Percentiles rank a stretch among this genome's conserved stretches.
These are phyloP conservation scores for Peniophora sp. DNA, from an alignment of 1,284 basidiomycete genomes.

Conservation along the genomic window DNA sequence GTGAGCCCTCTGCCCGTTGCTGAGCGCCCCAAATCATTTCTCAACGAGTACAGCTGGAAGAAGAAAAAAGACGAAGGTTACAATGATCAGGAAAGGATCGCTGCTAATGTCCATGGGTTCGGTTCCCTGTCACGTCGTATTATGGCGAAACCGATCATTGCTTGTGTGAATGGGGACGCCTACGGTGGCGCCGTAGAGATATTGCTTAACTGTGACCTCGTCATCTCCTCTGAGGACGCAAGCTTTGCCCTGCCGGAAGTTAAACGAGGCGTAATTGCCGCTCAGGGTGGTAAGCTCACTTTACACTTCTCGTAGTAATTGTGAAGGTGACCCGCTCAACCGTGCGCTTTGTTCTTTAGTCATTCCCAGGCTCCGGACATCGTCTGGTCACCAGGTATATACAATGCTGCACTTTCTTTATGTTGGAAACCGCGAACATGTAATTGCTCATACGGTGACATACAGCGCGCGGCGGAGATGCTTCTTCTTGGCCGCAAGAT, in stretches of 20 bases:
- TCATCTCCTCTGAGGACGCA: constrained; percentile 66
- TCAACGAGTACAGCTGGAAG: constrained; percentile 38
- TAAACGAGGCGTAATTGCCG: constrained; percentile 69
- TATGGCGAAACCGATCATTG: constrained; percentile 72
- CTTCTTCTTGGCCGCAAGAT: constrained; percentile 66
- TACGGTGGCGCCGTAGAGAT: constrained; percentile 81
- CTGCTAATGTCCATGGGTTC: constrained; percentile 55
- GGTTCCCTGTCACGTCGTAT: constrained; percentile 65
- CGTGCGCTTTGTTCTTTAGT: constrained; percentile 24
- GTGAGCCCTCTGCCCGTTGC: constrained; percentile 28
- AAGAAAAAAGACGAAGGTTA: constrained; percentile 31
- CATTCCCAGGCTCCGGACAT: constrained; percentile 56
- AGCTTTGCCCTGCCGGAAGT: constrained; percentile 79
- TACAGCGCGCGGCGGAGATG: constrained; percentile 69
- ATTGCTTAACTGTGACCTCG: constrained; percentile 75
- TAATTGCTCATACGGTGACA: constrained; percentile 2
- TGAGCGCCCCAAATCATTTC: constrained; percentile 4
- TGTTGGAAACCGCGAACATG: background rate
- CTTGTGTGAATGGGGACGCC: constrained; percentile 74
- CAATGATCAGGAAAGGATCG: constrained; percentile 35
- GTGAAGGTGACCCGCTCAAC: background rate
- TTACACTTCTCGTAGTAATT: background rate
- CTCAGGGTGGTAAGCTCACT: constrained; percentile 55
- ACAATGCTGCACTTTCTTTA: background rate
- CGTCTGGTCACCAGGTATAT: constrained; percentile 61